These are phyloP conservation scores for Rhytidiadelphus loreus DNA, from an alignment of 225 moss, liverwort and hornwort genomes.

Conservation along the genomic window DNA sequence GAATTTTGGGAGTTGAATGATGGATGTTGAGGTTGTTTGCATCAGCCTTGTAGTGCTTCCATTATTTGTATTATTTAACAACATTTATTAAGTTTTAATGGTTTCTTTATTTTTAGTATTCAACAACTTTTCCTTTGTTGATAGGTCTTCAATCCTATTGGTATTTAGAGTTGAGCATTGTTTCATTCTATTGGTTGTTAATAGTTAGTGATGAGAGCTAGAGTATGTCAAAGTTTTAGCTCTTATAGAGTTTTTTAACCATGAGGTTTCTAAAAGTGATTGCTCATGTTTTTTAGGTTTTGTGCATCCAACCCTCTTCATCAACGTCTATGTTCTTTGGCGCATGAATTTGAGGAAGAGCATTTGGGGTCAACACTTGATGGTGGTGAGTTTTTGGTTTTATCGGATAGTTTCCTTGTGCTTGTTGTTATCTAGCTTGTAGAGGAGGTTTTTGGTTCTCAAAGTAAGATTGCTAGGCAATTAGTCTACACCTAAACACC, in stretches of 20 bases:
- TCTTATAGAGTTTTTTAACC: not conserved
- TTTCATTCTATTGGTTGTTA: not conserved
- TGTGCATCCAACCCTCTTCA: not conserved
- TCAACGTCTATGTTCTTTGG: rapidly evolving
- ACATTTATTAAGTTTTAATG: too few relatives aligned
- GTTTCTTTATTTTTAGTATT: too few relatives aligned
- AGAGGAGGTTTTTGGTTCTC: not conserved
- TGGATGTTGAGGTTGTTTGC: too few relatives aligned
- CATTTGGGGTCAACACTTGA: not conserved
- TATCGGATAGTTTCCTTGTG: not conserved
- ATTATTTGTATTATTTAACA: too few relatives aligned
- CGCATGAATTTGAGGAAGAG: not conserved
- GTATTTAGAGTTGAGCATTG: not conserved
- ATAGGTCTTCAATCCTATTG: too few relatives aligned
- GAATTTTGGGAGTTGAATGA: too few relatives aligned
- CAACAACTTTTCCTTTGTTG: not conserved
- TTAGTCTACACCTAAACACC: not conserved
- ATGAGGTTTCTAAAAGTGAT: not conserved
- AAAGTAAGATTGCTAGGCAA: not conserved
- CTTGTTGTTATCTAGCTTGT: not conserved
- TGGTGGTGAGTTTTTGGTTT: not conserved
- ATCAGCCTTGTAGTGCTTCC: too few relatives aligned
- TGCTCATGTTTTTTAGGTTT: not conserved
- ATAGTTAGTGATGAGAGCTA: not conserved
- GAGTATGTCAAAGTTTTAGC: not conserved